Conservation (phyloP, 2,329 filamentous ascomycete species). For the Fusarium citri region DNA sequence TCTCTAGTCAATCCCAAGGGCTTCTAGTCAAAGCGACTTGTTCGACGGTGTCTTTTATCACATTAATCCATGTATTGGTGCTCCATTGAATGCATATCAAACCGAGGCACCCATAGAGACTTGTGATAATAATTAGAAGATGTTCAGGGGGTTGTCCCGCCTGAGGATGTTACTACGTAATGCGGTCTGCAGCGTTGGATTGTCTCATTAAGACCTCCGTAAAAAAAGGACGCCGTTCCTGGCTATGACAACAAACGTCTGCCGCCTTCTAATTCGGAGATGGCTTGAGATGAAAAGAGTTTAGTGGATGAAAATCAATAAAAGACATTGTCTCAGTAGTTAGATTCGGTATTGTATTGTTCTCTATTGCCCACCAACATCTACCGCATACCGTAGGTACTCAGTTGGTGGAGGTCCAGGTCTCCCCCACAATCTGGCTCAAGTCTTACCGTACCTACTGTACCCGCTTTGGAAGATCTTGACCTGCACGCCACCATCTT, state of each 20-base stretch:
- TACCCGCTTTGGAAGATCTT: background rate
- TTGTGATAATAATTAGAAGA: background rate
- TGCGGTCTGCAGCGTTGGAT: background rate
- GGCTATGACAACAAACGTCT: conserved; percentile 12
- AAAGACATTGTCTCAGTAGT: background rate
- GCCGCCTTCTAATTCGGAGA: conserved; percentile 8
- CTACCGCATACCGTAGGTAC: background rate
- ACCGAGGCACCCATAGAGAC: background rate
- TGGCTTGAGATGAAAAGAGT: background rate
- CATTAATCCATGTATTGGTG: background rate
- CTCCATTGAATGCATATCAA: background rate
- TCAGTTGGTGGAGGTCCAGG: background rate
- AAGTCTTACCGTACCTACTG: background rate
- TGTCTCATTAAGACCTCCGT: background rate
- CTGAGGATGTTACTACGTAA: background rate
- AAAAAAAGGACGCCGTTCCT: conserved; percentile 26
- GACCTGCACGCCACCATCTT: background rate
- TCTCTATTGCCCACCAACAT: background rate
- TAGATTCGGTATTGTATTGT: background rate
- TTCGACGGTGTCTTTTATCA: background rate
- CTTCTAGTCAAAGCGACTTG: background rate
- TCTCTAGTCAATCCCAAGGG: conserved; percentile 6
- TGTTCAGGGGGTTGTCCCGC: conserved; percentile 6
- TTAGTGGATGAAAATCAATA: background rate
- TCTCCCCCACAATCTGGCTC: background rate